These are phyloP conservation scores for Alternaria angustiovoidea DNA, from an alignment of 2,329 filamentous ascomycete species.

Conservation along the genomic window DNA sequence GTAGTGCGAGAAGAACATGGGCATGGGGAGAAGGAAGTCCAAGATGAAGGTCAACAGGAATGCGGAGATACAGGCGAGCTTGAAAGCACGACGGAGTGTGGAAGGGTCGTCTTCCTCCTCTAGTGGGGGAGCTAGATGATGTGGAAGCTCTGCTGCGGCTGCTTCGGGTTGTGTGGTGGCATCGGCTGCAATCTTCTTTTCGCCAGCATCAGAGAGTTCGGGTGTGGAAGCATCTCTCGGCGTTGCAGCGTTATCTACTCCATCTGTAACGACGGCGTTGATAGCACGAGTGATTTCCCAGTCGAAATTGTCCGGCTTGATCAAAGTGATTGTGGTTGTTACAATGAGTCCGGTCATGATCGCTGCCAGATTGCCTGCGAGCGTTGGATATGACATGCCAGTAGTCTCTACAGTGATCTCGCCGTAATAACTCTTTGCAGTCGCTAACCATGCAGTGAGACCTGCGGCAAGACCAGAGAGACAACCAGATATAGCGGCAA, in stretches of 20 bases:
- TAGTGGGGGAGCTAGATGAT: conserved; percentile 24
- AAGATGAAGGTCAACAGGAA: conserved; percentile 52
- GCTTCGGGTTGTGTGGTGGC: conserved; percentile 4
- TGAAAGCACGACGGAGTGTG: conserved; percentile 46
- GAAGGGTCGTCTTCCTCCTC: conserved; percentile 42
- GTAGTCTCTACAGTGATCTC: conserved; percentile 52
- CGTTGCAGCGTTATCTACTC: conserved; percentile 14
- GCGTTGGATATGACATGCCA: conserved; percentile 49
- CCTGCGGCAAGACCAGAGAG: conserved; percentile 46
- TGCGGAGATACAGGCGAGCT: conserved; percentile 48
- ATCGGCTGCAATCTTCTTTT: conserved; percentile 16
- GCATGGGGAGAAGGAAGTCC: conserved; percentile 53
- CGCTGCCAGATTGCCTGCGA: conserved; percentile 51
- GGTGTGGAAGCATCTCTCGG: conserved; percentile 13
- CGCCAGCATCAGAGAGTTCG: conserved; percentile 15
- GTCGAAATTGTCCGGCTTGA: conserved; percentile 50
- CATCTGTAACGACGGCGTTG: conserved; percentile 37
- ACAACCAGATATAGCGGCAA: conserved; percentile 46
- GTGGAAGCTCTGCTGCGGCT: conserved; percentile 17
- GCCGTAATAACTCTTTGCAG: conserved; percentile 49
- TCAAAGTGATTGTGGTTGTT: conserved; percentile 45
- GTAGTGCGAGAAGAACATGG: conserved; percentile 54
- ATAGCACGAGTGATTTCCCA: conserved; percentile 52
- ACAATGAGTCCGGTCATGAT: conserved; percentile 47
- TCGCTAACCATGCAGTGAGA: conserved; percentile 50